Base-by-base conservation (phyloP, 176 grass and related monocot species). In the Cenchrus purpureus region DNA sequence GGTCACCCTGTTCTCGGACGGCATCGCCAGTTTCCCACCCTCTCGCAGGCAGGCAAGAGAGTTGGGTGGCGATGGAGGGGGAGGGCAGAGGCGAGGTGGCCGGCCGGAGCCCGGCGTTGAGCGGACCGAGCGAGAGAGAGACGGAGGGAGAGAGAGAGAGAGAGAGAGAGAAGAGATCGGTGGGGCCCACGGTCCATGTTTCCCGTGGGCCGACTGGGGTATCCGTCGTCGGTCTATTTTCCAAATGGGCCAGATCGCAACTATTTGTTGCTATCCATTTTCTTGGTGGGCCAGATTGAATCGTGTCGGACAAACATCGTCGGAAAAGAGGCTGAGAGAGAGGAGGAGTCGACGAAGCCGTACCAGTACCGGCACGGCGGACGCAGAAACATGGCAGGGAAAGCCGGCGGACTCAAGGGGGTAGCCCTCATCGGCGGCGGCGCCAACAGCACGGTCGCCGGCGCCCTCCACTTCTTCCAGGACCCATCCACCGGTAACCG, bases 361-460 rank as follows among this genome's bases (percentile, higher is more conserved):
- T 70, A 57, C 50, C 32, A 25, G 17, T 11, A n/a, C 22, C 46
- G 31, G 52, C 51, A 28, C 79, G 62, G 72, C 75, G n/a, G 81
- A 34, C 34, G 52, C 10, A 62, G 65, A 78, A 14, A 78, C 58
- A 90, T 90, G 89, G 56, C 84, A 70, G 88, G 49, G 14, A 91
- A 79, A 68, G 12, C 75, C 85, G 70, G 62, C 54, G 82, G 80
- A n/a, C 76, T 91, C 84, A 91, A 91, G 85, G 89, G 89, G 22
- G 81, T 87, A 20, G 89, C 89, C 52, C 89, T 91, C 69, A 91
- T 91, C 83, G 62, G 84, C 76, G 88, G 84, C 12, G 60, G 63
- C 44, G 68, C 74, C 44, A 84, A 85, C 86, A 91, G 71, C 82
- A 12, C 72, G 40, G 77, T 88, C 64, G 11, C 68, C 10, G 82